These are phyloP conservation scores for Hymenotorrendiella dingleyae DNA, from an alignment of 2,329 filamentous ascomycete species.

Conservation along the genomic window DNA sequence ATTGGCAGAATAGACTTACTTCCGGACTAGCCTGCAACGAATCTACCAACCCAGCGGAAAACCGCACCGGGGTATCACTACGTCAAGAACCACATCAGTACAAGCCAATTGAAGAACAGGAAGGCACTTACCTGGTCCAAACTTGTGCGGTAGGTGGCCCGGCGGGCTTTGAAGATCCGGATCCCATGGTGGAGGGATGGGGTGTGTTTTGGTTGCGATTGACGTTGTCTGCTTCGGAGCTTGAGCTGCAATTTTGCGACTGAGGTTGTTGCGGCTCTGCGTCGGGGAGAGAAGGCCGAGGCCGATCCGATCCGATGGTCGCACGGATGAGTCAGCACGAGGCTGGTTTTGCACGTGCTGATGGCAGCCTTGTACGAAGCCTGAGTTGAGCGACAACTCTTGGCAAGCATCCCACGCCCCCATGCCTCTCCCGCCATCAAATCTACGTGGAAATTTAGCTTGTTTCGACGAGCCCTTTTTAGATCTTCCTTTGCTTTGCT, in stretches of 20 bases:
- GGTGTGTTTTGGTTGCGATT: conserved; percentile 6
- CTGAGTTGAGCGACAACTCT: too few species aligned
- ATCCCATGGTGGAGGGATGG: conserved; percentile 26
- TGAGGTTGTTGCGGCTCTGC: conserved; percentile 10
- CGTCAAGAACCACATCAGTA: conserved; percentile 1
- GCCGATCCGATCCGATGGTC: neutral
- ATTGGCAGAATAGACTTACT: conserved; percentile 60
- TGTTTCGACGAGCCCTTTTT: conserved; percentile 3
- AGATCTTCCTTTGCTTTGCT: too few species aligned
- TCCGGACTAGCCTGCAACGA: conserved; percentile 78
- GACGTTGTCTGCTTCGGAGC: conserved; percentile 5
- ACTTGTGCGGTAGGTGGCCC: conserved; percentile 23
- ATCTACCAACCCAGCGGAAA: conserved; percentile 79
- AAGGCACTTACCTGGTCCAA: conserved; percentile 25
- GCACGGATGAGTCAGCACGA: too few species aligned
- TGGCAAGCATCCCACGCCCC: too few species aligned
- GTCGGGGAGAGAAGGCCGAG: neutral
- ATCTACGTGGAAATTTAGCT: conserved; percentile 1
- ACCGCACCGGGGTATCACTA: conserved; percentile 57
- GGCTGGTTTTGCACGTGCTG: too few species aligned
- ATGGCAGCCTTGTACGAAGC: too few species aligned
- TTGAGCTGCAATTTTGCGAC: conserved; percentile 16
- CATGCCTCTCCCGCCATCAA: neutral
- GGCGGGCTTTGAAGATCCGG: conserved; percentile 27
- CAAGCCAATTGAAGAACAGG: neutral